A percentile compares a stretch with the other conserved stretches of the same genome.
phyloP scores from a whole-genome alignment of 148 eudicot genomes.

The Vaccinium darrowii region DNA sequence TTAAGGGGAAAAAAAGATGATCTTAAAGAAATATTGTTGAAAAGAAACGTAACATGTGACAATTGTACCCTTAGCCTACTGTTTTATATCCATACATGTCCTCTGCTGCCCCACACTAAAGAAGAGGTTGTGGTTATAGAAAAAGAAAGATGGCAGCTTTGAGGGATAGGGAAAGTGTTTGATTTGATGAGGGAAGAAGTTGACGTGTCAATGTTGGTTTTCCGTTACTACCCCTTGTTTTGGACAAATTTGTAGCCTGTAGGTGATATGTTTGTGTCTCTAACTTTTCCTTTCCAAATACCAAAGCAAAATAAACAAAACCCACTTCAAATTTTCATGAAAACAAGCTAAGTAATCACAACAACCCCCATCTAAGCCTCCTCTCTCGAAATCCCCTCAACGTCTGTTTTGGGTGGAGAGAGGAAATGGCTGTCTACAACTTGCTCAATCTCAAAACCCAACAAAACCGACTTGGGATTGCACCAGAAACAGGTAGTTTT shows the following conservation, averaged over 20 bases:
- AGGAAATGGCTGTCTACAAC: conserved; percentile 66
- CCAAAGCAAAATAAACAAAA: conserved; percentile 7
- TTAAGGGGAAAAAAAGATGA: too few relatives aligned
- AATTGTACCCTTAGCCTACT: too few relatives aligned
- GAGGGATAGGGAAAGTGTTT: conserved; percentile 27
- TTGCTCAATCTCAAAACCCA: conserved; percentile 45
- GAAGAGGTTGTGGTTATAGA: conserved; percentile 20
- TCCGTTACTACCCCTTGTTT: background rate
- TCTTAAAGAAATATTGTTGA: too few relatives aligned
- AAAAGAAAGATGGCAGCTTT: conserved; percentile 20
- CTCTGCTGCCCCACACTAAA: background rate
- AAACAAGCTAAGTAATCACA: conserved; percentile 12
- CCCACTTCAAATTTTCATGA: conserved; percentile 27
- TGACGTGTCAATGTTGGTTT: conserved; percentile 16
- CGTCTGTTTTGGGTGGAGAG: conserved; percentile 6
- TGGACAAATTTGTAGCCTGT: too few relatives aligned
- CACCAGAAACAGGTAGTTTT: conserved; percentile 55
- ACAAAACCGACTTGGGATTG: conserved; percentile 66
- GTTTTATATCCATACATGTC: too few relatives aligned
- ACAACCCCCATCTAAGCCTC: background rate
- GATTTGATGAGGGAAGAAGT: conserved; percentile 17
- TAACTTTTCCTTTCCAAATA: background rate
- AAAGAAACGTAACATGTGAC: too few relatives aligned
- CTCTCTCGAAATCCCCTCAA: conserved; percentile 24
- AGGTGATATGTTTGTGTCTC: background rate